Base-by-base conservation (phyloP, 192 early-diverging fungal species). In the Geranomyces variabilis region DNA sequence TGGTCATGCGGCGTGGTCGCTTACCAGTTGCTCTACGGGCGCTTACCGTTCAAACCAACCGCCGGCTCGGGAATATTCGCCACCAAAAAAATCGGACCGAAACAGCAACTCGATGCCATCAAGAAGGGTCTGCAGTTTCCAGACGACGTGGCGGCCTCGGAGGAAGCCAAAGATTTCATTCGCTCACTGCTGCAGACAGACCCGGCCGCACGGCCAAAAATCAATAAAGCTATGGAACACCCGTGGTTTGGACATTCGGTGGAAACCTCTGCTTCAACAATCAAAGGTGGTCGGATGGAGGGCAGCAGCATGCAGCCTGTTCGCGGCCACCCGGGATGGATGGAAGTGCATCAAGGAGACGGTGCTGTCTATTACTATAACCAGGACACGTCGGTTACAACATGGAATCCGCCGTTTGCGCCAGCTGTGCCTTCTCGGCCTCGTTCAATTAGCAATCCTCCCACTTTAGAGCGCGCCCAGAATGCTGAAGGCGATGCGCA, bases 131-230 rank as follows among this genome's bases (percentile, higher is more conserved):
- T 62, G 2, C 58, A 61, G 0, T 68, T 68, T 49, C 46, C 44
- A 13, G 45, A 29, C 7, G 7, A 24, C 17, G 19, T 26, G 7
- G 29, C 58, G 1, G 60, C 68, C 44, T 75, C 73, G 28, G 66
- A 67, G 10, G 29, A n/a, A 8, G 92, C 92, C 30, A 86, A 89
- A 70, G 62, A 88, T 61, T 92, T 95, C 74, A 87, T 95, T 34
- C 61, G 73, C 3, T 70, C 76, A 24, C 78, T 93, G 24, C 75
- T 95, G 74, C 81, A 83, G 1, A 81, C 82, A 21, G 86, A 90
- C 65, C 91, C 91, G 29, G 70, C 63, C 3, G 56, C 69, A n/a
- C 83, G 93, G 7, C 82, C 92, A 78, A 92, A 89, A 0, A 90
- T 89, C 9, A 74, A 78, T 6, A 76, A 91, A 76, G 93, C 93